Percentiles rank a stretch among this genome's conserved stretches.
Evolutionary conservation across 805 yeast species (phyloP).

Genomic region (Ogataea trehaloabstinens): DNA sequence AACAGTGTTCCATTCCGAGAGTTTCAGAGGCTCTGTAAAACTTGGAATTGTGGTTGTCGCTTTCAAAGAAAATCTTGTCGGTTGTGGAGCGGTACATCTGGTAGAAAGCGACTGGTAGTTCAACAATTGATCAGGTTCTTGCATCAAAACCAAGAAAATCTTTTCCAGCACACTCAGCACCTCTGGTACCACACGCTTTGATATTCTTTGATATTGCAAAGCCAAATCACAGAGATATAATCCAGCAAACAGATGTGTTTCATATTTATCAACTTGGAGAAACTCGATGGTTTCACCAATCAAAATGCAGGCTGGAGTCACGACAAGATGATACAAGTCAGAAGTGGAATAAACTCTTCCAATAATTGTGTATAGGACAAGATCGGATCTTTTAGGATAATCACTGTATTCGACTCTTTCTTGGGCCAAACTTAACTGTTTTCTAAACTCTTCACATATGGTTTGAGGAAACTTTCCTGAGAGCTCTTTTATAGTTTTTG

Average conservation of each 20-base stretch:
- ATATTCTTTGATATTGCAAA: constrained; percentile 69
- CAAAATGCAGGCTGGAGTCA: constrained; percentile 75
- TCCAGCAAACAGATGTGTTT: constrained; percentile 48
- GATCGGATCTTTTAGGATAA: constrained; percentile 49
- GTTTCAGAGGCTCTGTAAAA: constrained; percentile 6
- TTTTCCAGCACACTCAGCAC: constrained; percentile 56
- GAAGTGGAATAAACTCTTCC: constrained; percentile 89
- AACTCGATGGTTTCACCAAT: constrained; percentile 69
- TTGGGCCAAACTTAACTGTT: constrained; percentile 54
- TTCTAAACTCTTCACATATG: constrained; percentile 62
- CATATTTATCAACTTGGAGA: constrained; percentile 32
- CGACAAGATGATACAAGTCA: constrained; percentile 90
- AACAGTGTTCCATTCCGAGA: constrained; percentile 13
- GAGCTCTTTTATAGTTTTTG: constrained; percentile 49
- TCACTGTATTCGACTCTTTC: constrained; percentile 40
- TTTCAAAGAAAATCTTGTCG: constrained; percentile 20
- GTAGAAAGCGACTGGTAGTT: constrained; percentile 20
- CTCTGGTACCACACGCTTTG: constrained; percentile 86
- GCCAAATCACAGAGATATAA: constrained; percentile 63
- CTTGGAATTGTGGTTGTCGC: constrained; percentile 14
- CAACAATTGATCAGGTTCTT: constrained; percentile 29
- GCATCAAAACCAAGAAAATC: constrained; percentile 44
- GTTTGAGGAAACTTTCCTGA: constrained; percentile 64
- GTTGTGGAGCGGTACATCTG: constrained; percentile 12
- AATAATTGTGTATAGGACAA: constrained; percentile 64